Conservation (phyloP, 805 yeast genomes). For the Candida tibetensis region DNA sequence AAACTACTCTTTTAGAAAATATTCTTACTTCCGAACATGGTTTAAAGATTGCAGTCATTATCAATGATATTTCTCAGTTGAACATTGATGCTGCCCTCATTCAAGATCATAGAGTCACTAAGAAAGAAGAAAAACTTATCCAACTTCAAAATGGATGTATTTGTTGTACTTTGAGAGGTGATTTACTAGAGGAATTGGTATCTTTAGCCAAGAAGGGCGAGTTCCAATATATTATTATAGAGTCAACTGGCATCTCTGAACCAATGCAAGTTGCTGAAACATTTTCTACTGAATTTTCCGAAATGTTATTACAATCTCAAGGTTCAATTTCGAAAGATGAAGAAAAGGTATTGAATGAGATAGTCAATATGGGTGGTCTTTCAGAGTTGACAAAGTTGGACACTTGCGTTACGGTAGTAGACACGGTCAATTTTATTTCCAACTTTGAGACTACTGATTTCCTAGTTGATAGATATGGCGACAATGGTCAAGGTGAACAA, state of each 20-base stretch:
- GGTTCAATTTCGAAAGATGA: conserved; percentile 17
- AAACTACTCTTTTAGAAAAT: conserved; percentile 45
- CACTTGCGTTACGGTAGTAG: conserved; percentile 47
- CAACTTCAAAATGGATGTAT: conserved; percentile 50
- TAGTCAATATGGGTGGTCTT: conserved; percentile 40
- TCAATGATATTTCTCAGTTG: conserved; percentile 44
- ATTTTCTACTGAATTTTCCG: conserved; percentile 41
- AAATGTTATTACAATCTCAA: conserved; percentile 26
- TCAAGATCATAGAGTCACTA: conserved; percentile 36
- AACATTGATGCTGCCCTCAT: conserved; percentile 45
- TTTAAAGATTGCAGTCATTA: conserved; percentile 42
- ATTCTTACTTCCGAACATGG: conserved; percentile 42
- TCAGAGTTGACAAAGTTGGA: conserved; percentile 38
- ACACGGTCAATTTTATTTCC: conserved; percentile 39
- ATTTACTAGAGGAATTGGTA: conserved; percentile 43
- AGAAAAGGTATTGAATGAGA: conserved; percentile 18
- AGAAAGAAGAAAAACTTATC: conserved; percentile 42
- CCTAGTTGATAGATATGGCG: conserved; percentile 39
- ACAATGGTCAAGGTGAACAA: conserved; percentile 38
- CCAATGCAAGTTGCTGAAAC: conserved; percentile 54
- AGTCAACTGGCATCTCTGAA: conserved; percentile 47
- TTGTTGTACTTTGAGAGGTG: conserved; percentile 48
- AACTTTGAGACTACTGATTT: conserved; percentile 45
- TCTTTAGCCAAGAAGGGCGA: conserved; percentile 30
- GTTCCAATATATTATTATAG: conserved; percentile 44